A percentile compares a stretch with the other conserved stretches of the same genome.
These are phyloP conservation scores for Pseudogymnoascus sp. DNA, from an alignment of 2,329 filamentous ascomycete genomes.

Conservation along the genomic window DNA sequence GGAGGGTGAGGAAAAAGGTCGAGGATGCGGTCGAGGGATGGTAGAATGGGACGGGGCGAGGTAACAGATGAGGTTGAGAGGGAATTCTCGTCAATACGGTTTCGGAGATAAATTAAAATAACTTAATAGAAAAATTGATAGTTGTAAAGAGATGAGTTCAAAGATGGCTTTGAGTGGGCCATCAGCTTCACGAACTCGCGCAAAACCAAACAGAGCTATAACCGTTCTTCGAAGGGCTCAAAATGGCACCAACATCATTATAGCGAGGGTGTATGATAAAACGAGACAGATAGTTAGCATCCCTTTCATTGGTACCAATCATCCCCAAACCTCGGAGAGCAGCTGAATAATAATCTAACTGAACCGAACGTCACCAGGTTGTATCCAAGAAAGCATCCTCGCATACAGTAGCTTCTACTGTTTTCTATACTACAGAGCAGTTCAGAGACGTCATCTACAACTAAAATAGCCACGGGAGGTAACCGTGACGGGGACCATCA, in stretches of 20 bases:
- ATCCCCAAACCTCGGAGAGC: neutral
- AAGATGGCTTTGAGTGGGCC: neutral
- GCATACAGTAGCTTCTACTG: neutral
- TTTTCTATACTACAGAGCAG: neutral
- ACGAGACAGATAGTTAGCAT: neutral
- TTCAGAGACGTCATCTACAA: neutral
- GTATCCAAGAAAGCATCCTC: neutral
- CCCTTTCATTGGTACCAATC: neutral
- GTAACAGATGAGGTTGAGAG: neutral
- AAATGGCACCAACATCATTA: neutral
- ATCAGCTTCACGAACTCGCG: neutral
- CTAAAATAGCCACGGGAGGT: neutral
- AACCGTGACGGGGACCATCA: neutral
- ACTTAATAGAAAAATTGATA: neutral
- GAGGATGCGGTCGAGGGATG: conserved; percentile 50
- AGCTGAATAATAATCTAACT: neutral
- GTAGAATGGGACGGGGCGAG: conserved; percentile 16
- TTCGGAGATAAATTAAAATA: neutral
- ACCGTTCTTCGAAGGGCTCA: neutral
- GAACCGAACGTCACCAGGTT: neutral
- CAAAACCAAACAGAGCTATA: neutral
- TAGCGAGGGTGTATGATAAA: neutral
- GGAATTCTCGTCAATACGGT: neutral
- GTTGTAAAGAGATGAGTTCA: too few relatives aligned
- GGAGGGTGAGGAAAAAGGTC: conserved; percentile 63